These are phyloP conservation scores for Globisporangium paddicum DNA, from an alignment of 352 stramenopile species.

Conservation along the genomic window DNA sequence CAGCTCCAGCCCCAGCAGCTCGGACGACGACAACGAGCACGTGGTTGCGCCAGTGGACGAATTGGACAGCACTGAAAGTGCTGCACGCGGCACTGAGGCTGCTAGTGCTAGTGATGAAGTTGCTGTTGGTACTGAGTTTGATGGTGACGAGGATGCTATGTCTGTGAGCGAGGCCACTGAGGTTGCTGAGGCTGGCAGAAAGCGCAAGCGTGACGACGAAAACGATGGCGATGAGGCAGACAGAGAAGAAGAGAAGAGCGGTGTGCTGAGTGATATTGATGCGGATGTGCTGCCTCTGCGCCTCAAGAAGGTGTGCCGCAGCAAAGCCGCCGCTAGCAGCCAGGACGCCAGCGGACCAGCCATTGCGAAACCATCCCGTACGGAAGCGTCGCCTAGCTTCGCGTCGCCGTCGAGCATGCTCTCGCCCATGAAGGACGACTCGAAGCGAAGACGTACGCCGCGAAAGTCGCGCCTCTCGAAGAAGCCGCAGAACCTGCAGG, in stretches of 20 bases:
- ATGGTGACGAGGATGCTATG: background rate
- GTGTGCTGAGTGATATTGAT: background rate
- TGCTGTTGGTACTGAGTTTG: background rate
- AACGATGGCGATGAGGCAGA: background rate
- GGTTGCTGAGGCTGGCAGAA: background rate
- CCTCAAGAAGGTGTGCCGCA: slow-evolving; percentile 3
- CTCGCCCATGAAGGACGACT: slow-evolving; percentile 49
- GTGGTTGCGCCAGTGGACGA: background rate
- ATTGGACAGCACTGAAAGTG: background rate
- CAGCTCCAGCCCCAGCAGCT: background rate
- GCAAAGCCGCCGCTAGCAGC: background rate
- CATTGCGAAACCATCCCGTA: background rate
- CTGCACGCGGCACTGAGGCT: background rate
- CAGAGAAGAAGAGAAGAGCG: background rate
- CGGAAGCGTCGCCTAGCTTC: slow-evolving; percentile 8
- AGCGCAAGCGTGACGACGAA: slow-evolving; percentile 9
- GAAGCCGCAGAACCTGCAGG: slow-evolving; percentile 38
- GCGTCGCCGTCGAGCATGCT: slow-evolving; percentile 22
- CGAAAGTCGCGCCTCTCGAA: slow-evolving; percentile 36
- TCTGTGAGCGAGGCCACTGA: background rate
- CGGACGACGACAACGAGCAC: slow-evolving; percentile 1
- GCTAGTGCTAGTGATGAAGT: background rate
- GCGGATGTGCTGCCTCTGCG: slow-evolving; percentile 9
- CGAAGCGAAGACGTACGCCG: slow-evolving; percentile 32
- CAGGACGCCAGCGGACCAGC: background rate